Evolutionary conservation across 768 basidiomycete genomes (phyloP), one percentile per base, ranked within the genome.

Genomic region (Mrakia hoshinonis): DNA sequence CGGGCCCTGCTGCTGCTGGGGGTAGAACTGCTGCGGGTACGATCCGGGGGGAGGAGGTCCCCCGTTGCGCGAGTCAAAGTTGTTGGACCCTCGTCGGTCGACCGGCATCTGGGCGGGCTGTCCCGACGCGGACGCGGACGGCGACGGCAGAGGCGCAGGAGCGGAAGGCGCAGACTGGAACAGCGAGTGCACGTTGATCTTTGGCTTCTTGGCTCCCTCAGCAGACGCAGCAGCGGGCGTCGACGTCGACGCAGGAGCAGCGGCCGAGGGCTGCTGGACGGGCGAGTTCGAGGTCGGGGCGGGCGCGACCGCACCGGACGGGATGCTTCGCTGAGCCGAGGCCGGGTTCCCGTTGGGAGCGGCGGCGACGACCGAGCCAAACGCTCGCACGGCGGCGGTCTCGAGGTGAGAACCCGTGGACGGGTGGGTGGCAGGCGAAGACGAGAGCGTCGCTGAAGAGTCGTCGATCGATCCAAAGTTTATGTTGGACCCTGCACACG

Each of bases 381-480:
- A 66, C 15, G 64, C 43, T 34, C 64, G 64, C 26, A 66, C 64
- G 54, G 67, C 67, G 29, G 54, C 67, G 38, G 88, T 77, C 86
- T 82, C 74, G 81, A 83, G 70, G 82, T 85, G 74, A 82, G 82
- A 47, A 54, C 80, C 80, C 3, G 78, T 79, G n/a, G 75, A 78
- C 51, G 87, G 84, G 46, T 85, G 84, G 64, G 85, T 82, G 68
- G 90, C 89, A 46, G 91, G 90, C 11, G 90, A 91, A 58, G 90
- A 89, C 46, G 91, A 89, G 76, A 92, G 87, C 73, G 87, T 84
- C 67, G 90, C 87, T 75, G 82, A 79, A 13, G 84, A 85, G 80
- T 91, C 89, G 81, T 91, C 88, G 84, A 93, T 90, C 60, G 91
- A 91, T 76, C 92, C 92, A 82, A 94, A 93, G 63, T 88, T 89